Evolutionary conservation across 805 yeast genomes (phyloP), one percentile per base, ranked within the genome.

Genomic region (Cyberlindnera mycetangii): DNA sequence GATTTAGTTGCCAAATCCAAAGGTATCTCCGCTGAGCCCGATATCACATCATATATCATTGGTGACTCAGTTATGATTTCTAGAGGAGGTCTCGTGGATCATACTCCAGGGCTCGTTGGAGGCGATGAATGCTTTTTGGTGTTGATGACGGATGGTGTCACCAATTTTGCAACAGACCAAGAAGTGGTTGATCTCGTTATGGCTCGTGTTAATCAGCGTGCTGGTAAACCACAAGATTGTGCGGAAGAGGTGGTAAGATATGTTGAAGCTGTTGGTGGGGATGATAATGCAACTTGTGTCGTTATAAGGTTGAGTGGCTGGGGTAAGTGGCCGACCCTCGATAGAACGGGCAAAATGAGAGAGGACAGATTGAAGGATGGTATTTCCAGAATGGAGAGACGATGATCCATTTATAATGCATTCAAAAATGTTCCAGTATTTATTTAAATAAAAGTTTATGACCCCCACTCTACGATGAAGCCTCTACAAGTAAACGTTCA

Each of bases 21-120:
- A 60, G 99, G 99, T 0, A 80, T 93, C 1, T 74, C 90, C 0
- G 88, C 97, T 12, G 98, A 93, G 66, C 99, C 99, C 0, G 97
- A 93, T 50, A 72, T 93, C 38, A 69, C 73, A 16, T 85, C 85
- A 44, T 78, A 70, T 51, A 60, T 85, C 10, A 72, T 89, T 21
- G 96, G 96, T 0, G 82, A 81, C 63, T 54, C 78, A 4, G 42
- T 52, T 41, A 59, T 65, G 54, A 54, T 86, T 12, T 59, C 51
- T 1, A 50, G 54, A 19, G 41, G 45, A 16, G 52, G 54, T 8
- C 35, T 58, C 2, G 41, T 42, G 2, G 39, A 45, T 10, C 44
- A 52, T 41, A 64, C 67, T 0, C 51, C 64, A 1, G 64, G 61
- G 14, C 47, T 48, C 7, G 55, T 45, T 14, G 96, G 95, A 3